Evolutionary conservation across 2,329 filamentous ascomycete genomes (phyloP).

Genomic region (Stagonosporopsis rhizophila): DNA sequence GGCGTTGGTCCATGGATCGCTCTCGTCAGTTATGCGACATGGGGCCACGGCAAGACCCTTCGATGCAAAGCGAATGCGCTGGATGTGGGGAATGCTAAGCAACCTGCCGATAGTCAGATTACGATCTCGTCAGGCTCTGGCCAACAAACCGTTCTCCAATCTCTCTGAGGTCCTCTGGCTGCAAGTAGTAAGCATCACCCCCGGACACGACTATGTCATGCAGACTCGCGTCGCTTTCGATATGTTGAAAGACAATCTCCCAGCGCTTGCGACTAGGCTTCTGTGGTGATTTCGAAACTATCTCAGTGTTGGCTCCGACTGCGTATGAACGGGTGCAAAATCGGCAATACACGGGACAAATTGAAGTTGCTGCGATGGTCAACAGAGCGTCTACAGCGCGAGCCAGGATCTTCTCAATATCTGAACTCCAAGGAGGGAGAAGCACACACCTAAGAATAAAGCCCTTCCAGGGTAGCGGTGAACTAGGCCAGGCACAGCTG

Average conservation of each 20-base stretch:
- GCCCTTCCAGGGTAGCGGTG: slow-evolving; percentile 71
- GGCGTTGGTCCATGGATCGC: slow-evolving; percentile 62
- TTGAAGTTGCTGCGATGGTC: slow-evolving; percentile 55
- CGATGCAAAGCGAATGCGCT: slow-evolving; percentile 66
- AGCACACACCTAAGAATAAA: slow-evolving; percentile 64
- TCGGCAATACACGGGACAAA: slow-evolving; percentile 69
- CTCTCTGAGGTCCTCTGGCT: slow-evolving; percentile 58
- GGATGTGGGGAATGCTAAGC: slow-evolving; percentile 64
- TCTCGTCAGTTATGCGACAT: slow-evolving; percentile 60
- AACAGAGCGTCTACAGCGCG: neutral
- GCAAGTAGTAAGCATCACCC: slow-evolving; percentile 67
- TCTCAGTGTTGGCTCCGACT: slow-evolving; percentile 63
- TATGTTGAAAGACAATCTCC: slow-evolving; percentile 65
- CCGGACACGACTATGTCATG: slow-evolving; percentile 69
- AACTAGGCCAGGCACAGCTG: slow-evolving; percentile 62
- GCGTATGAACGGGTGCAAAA: slow-evolving; percentile 69
- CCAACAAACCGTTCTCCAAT: slow-evolving; percentile 57
- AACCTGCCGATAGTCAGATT: slow-evolving; percentile 47
- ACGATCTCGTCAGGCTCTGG: too few species aligned
- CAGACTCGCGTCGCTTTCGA: slow-evolving; percentile 58
- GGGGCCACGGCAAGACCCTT: slow-evolving; percentile 69
- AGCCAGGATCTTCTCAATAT: neutral
- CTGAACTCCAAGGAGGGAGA: neutral
- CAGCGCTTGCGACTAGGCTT: slow-evolving; percentile 57
- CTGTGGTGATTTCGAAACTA: slow-evolving; percentile 52